Evolutionary conservation across 805 yeast species (phyloP).

Genomic region (Kazachstania kunashirensis): DNA sequence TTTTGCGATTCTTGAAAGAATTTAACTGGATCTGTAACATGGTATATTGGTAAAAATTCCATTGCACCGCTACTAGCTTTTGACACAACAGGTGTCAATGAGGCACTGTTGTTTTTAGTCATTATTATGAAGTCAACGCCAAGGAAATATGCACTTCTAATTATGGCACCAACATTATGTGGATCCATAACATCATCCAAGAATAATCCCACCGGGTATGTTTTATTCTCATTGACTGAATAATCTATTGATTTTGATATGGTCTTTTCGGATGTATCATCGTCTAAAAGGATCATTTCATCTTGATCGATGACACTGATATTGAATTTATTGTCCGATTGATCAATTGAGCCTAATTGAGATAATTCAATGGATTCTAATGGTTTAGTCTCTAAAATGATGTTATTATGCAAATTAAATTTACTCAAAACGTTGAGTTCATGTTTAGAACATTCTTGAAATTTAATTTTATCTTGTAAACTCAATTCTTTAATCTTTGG

Average conservation of each 20-base stretch:
- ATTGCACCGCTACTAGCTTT: conserved; percentile 81
- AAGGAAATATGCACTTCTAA: conserved; percentile 68
- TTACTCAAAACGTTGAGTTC: conserved; percentile 51
- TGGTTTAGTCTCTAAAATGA: conserved; percentile 55
- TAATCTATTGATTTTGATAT: background rate
- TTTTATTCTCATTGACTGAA: conserved; percentile 14
- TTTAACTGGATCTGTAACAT: conserved; percentile 46
- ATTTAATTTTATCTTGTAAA: conserved; percentile 24
- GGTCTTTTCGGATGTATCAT: background rate
- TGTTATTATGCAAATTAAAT: conserved; percentile 73
- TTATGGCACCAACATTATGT: conserved; percentile 76
- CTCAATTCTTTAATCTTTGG: conserved; percentile 36
- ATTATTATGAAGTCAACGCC: conserved; percentile 74
- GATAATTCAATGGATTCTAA: conserved; percentile 18
- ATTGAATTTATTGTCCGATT: conserved; percentile 13
- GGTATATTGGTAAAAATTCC: conserved; percentile 58
- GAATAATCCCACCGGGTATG: conserved; percentile 59
- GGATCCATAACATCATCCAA: conserved; percentile 80
- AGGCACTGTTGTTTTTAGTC: conserved; percentile 63
- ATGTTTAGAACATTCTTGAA: conserved; percentile 28
- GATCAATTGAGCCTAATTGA: conserved; percentile 23
- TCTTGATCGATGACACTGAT: conserved; percentile 11
- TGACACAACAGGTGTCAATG: conserved; percentile 64
- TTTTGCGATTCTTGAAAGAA: conserved; percentile 48
- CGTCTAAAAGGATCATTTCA: conserved; percentile 6